These are phyloP conservation scores for button mushroom (Agaricus bisporus) DNA, from an alignment of 768 basidiomycete species.

Conservation along the genomic window DNA sequence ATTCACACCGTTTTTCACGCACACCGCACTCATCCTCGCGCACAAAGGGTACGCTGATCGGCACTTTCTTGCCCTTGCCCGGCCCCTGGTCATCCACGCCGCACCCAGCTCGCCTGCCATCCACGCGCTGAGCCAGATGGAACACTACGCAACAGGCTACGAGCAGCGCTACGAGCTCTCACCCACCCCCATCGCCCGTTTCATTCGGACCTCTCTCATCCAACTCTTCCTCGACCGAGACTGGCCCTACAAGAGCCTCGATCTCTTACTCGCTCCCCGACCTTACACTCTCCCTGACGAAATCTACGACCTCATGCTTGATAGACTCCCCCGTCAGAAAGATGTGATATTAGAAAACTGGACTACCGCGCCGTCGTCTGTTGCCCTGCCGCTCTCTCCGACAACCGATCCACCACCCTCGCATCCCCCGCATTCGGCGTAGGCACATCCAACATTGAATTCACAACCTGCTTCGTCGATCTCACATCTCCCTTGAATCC, in stretches of 20 bases:
- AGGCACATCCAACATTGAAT: slow-evolving; percentile 63
- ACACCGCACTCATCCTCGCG: not conserved
- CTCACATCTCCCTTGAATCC: slow-evolving; percentile 78
- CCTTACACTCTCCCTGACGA: not conserved
- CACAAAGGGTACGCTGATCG: not conserved
- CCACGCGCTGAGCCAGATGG: not conserved
- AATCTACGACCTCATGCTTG: not conserved
- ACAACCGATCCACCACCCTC: slow-evolving; percentile 50
- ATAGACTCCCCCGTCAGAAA: not conserved
- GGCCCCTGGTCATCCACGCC: not conserved
- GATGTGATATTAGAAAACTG: not conserved
- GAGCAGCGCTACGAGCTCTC: not conserved
- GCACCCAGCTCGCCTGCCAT: not conserved
- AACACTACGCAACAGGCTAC: not conserved
- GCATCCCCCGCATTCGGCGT: slow-evolving; percentile 81
- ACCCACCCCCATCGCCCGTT: not conserved
- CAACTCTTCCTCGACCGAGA: not conserved
- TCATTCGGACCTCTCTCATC: not conserved
- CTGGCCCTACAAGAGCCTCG: not conserved
- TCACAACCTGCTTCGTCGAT: slow-evolving; percentile 48
- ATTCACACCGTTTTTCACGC: not conserved
- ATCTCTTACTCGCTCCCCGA: not conserved
- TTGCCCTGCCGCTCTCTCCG: slow-evolving; percentile 50
- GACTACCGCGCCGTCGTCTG: slow-evolving; percentile 57
- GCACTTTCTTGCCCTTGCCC: slow-evolving; percentile 2